Conservation (phyloP, 352 stramenopile genomes). For the Pythium aquatile region DNA sequence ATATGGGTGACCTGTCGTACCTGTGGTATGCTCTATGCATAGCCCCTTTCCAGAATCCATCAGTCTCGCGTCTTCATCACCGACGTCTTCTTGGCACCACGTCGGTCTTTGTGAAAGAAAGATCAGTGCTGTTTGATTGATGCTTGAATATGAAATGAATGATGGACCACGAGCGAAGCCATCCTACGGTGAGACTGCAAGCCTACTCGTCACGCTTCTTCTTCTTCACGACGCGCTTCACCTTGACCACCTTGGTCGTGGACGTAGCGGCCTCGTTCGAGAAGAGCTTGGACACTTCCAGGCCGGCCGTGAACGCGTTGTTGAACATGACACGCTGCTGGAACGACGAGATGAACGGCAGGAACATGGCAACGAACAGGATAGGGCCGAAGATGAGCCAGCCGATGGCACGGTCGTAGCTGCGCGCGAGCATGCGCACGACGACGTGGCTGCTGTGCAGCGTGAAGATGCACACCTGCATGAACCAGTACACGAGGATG, state of each 20-base stretch:
- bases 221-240: slow-evolving; percentile 32
- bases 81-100: neutral
- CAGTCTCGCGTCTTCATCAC: neutral
- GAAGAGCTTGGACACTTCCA: slow-evolving; percentile 50
- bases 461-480: slow-evolving; percentile 34
- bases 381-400: slow-evolving; percentile 42
- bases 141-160: neutral
- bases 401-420: slow-evolving; percentile 32
- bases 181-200: neutral
- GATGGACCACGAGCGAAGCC: neutral
- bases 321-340: slow-evolving; percentile 59
- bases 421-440: slow-evolving; percentile 27
- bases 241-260: slow-evolving; percentile 32
- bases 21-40: neutral
- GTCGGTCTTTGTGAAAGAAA: neutral
- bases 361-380: slow-evolving; percentile 43
- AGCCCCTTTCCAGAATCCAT: neutral
- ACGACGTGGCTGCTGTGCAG: slow-evolving; percentile 30
- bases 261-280: slow-evolving; percentile 30
- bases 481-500: slow-evolving; percentile 34
- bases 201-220: slow-evolving; percentile 31
- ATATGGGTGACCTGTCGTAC: too few species aligned
- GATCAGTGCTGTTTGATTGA: slow-evolving; percentile 2
- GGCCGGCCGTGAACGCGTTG: slow-evolving; percentile 62
- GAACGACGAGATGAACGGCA: slow-evolving; percentile 41